phyloP scores from a whole-genome alignment of 164 flowering plant species.

The Pachysandra terminalis region DNA sequence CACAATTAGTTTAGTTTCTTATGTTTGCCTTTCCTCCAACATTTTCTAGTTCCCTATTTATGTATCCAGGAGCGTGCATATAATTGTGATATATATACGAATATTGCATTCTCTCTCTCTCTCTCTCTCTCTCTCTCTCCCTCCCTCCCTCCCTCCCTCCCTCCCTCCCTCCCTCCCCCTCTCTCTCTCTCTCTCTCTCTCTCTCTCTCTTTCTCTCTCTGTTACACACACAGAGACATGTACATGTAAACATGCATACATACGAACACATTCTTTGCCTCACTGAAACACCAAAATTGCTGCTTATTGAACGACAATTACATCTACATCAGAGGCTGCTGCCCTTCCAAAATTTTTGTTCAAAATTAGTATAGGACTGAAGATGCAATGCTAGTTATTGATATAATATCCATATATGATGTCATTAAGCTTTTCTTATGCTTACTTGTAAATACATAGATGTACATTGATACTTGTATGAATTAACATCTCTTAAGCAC shows the following conservation, averaged over 20 bases:
- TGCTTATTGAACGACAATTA: neutral
- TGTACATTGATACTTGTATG: too few species aligned
- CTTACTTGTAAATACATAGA: too few species aligned
- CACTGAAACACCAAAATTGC: neutral
- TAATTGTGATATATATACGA: neutral
- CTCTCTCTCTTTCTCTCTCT: neutral
- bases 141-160: neutral
- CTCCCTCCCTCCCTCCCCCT: neutral
- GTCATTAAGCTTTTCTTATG: too few species aligned
- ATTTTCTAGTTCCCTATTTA: neutral
- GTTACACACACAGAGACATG: too few species aligned
- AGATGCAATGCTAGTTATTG: too few species aligned
- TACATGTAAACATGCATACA: too few species aligned
- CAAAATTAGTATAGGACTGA: too few species aligned
- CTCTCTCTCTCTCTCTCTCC: neutral
- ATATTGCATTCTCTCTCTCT: neutral
- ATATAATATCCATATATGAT: too few species aligned
- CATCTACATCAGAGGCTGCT: neutral
- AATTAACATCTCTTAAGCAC: too few species aligned
- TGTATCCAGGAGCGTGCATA: neutral
- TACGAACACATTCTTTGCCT: too few species aligned
- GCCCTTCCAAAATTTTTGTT: too few species aligned
- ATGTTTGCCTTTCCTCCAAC: too few species aligned
- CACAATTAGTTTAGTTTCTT: neutral
- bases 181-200: neutral